These are phyloP conservation scores for Pneumocystis jirovecii DNA, from an alignment of 1,139 yeast genomes.

Conservation along the genomic window DNA sequence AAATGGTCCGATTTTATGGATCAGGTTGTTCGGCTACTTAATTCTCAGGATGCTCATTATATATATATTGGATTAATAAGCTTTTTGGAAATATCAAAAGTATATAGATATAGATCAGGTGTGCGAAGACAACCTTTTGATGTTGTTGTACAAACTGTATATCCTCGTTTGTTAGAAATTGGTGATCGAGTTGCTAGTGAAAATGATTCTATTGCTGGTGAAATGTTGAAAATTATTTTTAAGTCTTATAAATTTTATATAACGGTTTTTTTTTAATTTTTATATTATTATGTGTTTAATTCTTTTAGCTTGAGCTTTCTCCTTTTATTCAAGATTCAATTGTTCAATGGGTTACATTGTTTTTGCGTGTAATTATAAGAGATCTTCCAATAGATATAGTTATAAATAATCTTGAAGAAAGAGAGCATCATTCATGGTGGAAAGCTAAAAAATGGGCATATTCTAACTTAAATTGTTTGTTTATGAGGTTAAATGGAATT, in stretches of 20 bases:
- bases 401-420: constrained; percentile 33
- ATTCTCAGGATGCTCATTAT: constrained; percentile 36
- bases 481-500: constrained; percentile 21
- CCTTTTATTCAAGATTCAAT: constrained; percentile 23
- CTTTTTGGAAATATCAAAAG: constrained; percentile 57
- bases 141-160: constrained; percentile 45
- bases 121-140: constrained; percentile 44
- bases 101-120: constrained; percentile 64
- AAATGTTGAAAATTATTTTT: constrained; percentile 59
- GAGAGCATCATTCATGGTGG: constrained; percentile 41
- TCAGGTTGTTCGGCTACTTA: constrained; percentile 43
- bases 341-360: constrained; percentile 63
- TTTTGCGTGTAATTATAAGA: constrained; percentile 52
- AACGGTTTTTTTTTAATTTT: constrained; percentile 49
- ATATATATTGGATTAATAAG: constrained; percentile 67
- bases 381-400: constrained; percentile 39
- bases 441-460: constrained; percentile 87
- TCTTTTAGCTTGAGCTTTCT: background rate
- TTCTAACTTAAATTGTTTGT: constrained; percentile 62
- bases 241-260: constrained; percentile 75
- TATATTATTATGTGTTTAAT: constrained; percentile 44
- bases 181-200: constrained; percentile 45
- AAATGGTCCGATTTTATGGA: constrained; percentile 58
- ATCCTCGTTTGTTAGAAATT: constrained; percentile 52
- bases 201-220: constrained; percentile 40